Conservation (phyloP, 495 filamentous ascomycete species). For the Hypoxylon subgilvum region DNA sequence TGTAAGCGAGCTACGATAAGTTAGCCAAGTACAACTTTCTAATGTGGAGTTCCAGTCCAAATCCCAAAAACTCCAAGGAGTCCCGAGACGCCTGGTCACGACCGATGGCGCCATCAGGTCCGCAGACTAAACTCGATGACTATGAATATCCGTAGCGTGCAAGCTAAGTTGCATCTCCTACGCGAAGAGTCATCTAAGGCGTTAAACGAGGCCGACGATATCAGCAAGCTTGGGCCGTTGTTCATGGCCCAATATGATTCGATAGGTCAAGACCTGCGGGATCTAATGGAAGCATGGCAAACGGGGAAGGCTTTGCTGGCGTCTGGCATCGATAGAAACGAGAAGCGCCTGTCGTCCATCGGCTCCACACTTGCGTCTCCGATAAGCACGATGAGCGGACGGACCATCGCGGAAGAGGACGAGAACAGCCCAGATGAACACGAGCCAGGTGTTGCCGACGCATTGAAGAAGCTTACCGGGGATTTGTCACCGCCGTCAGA, state of each 20-base stretch:
- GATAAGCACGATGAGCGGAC: constrained; percentile 77
- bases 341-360: constrained; percentile 72
- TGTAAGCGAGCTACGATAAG: constrained; percentile 57
- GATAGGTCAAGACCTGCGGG: constrained; percentile 83
- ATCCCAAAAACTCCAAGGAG: constrained; percentile 64
- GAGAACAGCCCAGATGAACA: constrained; percentile 58
- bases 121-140: constrained; percentile 85
- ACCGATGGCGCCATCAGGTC: constrained; percentile 81
- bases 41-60: constrained; percentile 58
- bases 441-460: constrained; percentile 57
- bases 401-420: constrained; percentile 84
- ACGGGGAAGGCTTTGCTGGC: constrained; percentile 77
- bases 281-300: constrained; percentile 90
- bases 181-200: constrained; percentile 85
- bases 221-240: constrained; percentile 72
- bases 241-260: constrained; percentile 92
- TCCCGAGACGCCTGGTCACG: constrained; percentile 74
- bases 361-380: constrained; percentile 74
- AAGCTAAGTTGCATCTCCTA: constrained; percentile 92
- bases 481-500: constrained; percentile 54
- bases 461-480: constrained; percentile 76
- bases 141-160: constrained; percentile 86
- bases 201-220: constrained; percentile 74
- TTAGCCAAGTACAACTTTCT: constrained; percentile 31
- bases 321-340: constrained; percentile 73